Conservation (phyloP, 441 rosid species). For the Metrosideros polymorpha region DNA sequence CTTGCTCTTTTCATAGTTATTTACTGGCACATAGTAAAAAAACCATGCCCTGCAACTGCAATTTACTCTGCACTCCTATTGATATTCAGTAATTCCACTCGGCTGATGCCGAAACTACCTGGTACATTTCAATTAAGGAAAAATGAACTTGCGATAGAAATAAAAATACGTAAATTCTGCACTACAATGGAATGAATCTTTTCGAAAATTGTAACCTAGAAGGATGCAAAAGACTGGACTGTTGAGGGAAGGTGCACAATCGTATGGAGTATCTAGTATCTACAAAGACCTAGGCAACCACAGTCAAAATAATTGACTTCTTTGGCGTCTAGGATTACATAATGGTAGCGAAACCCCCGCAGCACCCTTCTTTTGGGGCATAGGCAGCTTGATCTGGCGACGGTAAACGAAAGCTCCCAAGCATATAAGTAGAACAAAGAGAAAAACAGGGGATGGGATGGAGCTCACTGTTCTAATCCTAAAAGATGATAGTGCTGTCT, state of each 20-base stretch:
- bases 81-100: not conserved
- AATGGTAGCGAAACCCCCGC: constrained; percentile 27
- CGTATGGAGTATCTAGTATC: not conserved
- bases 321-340: constrained; percentile 24
- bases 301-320: constrained; percentile 6
- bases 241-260: not conserved
- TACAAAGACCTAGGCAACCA: not conserved
- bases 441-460: constrained; percentile 19
- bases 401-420: constrained; percentile 24
- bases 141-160: not conserved
- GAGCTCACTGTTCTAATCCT: not conserved
- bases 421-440: constrained; percentile 26
- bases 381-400: constrained; percentile 35
- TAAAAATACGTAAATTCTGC: not conserved
- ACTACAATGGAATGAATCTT: not conserved
- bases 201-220: not conserved
- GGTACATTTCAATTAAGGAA: not conserved
- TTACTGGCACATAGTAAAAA: not conserved
- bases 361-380: constrained; percentile 25
- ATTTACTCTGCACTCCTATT: not conserved
- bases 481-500: not conserved
- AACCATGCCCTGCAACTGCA: not conserved
- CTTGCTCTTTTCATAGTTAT: not conserved
- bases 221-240: no score
- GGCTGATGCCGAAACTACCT: not conserved